Evolutionary conservation across 2,329 filamentous ascomycete species (phyloP), one percentile per base, ranked within the genome.

Genomic region (Scorias spongiosa): DNA sequence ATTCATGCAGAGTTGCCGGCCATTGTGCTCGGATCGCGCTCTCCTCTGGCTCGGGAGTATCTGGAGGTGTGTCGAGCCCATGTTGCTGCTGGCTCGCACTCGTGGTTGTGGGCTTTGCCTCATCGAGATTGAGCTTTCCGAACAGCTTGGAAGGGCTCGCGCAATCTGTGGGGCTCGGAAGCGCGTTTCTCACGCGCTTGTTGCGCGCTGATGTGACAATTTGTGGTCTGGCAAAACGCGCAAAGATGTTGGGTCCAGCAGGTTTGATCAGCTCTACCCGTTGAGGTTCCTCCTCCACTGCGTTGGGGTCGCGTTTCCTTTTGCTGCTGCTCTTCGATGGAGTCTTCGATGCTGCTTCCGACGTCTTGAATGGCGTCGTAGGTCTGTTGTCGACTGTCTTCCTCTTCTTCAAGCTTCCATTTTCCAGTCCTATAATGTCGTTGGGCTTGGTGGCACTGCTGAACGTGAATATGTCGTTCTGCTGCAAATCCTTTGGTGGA

Each of bases 1-100:
- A 59, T 41, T 67, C 64, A 44, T 64, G 57, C 8, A 71, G 56
- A 46, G 65, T 63, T 32, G 51, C 48, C 4, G 68, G 67, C 41
- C 69, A 56, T 11, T 52, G 45, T 2, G 48, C 36, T 37, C 49
- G 41, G 20, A 50, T 39, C 29, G 51, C 48, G 6, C 43, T 39
- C 17, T 49, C 45, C 9, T 51, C 44, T 17, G 47, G 37, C 29
- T 55, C 44, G 12, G 58, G 58, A 11, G 57, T 60, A 11, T 51
- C 45, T 11, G 58, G 59, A 10, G 60, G 60, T n/a, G 57, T 63
- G 29, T 57, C 51, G 40, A 56, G 52, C 4, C 50, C 50, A 38
- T 51, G 42, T 32, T 50, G 45, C 12, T 48, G 45, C 4, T 42
- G 44, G 2, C 57, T 43, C 8, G 51, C 39, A 14, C 49, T 48